Evolutionary conservation across 2,329 filamentous ascomycete species (phyloP), one percentile per base, ranked within the genome.

Genomic region (Lecanicillium sp.): DNA sequence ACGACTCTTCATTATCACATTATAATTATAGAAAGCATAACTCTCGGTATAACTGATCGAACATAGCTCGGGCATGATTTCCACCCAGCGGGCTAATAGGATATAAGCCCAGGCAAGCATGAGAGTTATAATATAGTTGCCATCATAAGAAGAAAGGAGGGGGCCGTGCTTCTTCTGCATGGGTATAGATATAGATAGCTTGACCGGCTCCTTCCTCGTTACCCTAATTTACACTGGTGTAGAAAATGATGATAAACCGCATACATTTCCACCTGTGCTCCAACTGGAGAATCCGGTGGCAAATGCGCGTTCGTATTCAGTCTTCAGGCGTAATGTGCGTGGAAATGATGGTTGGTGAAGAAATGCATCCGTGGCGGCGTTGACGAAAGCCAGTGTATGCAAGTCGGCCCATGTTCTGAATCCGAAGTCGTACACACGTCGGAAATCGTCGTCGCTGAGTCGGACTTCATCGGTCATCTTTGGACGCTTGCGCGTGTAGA

Each of bases 191-290:
- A 39, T 39, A 39, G 21, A 26, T 9, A 39, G 37, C 21, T 39
- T 39, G 37, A 39, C 21, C 37, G 37, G 37, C 21, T 26, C 21
- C 37, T 26, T 39, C 21, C 37, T 39, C 23, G 37, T 39, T 39
- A 39, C 37, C n/a, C 14, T 23, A 26, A 39, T 39, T 26, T 39
- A 23, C 20, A 39, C 37, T 24, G 23, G 21, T 39, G 37, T 39
- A 39, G 21, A 26, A 39, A 39, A 39, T 39, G 37, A 26, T 39
- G 37, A 17, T 39, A 39, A 39, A n/a, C 23, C 20, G 37, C 37
- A 39, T 26, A n/a, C 12, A n/a, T 39, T 39, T 39, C 37, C 37
- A 26, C 37, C 37, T 26, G 37, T 23, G 37, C 20, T 26, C 37
- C 37, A 39, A 26, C 14, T 39, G 21, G n/a, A 39, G 17, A 8